Base-by-base conservation (phyloP, 2,329 filamentous ascomycete species). In the Talaromyces sp. region DNA sequence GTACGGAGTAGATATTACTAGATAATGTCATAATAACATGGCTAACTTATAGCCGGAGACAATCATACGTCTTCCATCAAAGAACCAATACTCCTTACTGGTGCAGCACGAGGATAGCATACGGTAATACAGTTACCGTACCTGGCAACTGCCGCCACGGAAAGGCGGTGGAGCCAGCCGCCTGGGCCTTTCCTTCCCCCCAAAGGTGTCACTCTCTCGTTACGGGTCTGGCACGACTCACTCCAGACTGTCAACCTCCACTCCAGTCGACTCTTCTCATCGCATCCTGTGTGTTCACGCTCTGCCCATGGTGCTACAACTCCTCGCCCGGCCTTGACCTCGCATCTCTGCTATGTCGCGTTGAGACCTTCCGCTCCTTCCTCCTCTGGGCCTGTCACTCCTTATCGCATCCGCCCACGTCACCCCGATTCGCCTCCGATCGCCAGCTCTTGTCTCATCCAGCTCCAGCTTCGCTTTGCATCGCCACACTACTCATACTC, bases 301-400 rank as follows among this genome's bases (percentile, higher is more conserved):
- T 5, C 33, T 36, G 33, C 33, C 22, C n/a, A 47, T 47, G 44
- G 44, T 47, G 44, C 19, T 47, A 47, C 44, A 22, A 10, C 19
- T 13, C n/a, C 9, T 47, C 44, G 44, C n/a, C 13, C 44, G 44
- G 44, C 19, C 17, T 13, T 47, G 44, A 47, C 9, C 11, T 25
- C 3, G 22, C n/a, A 19, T 53, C 27, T 28, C 49, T 53, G 25
- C 25, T 30, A 53, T 53, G 44, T 47, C 44, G 44, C 44, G n/a
- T 53, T 53, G 49, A 27, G 28, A 28, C 17, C 27, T 11, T 30
- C 11, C 28, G 42, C 25, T 56, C 55, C 44, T 44, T 53, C 49
- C 53, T 55, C 39, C 28, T 49, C 54, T 56, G 52, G 39, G 58
- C 58, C 58, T 47, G 58, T 60, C 58, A 60, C 53, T 60, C 58